Evolutionary conservation across 495 filamentous ascomycete genomes (phyloP).

Genomic region (Viridothelium virens): DNA sequence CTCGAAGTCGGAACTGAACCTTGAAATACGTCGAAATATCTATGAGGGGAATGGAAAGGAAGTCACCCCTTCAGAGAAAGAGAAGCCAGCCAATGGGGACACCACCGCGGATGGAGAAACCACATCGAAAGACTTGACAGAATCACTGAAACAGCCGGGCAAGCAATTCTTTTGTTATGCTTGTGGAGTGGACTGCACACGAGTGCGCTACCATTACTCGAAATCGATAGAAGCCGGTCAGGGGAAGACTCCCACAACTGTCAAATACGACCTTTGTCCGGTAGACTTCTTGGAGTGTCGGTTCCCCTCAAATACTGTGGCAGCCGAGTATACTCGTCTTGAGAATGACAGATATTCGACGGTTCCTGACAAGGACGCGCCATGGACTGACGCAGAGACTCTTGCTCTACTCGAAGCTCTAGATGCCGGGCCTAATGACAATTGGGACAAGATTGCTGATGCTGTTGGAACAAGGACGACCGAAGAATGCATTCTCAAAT

Average conservation of each 20-base stretch:
- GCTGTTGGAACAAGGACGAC: conserved; percentile 86
- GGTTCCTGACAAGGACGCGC: conserved; percentile 67
- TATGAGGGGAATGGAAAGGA: conserved; percentile 91
- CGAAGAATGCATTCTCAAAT: conserved; percentile 94
- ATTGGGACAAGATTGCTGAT: conserved; percentile 87
- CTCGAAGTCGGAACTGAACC: conserved; percentile 71
- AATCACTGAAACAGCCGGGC: conserved; percentile 50
- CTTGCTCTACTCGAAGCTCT: conserved; percentile 79
- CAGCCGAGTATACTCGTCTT: conserved; percentile 71
- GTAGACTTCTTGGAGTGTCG: conserved; percentile 78
- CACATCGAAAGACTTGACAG: conserved; percentile 53
- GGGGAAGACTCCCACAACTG: conserved; percentile 48
- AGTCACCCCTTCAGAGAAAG: conserved; percentile 45
- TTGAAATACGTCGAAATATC: conserved; percentile 87
- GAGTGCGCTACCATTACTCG: conserved; percentile 79
- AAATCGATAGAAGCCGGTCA: conserved; percentile 41
- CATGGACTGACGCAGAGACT: conserved; percentile 84
- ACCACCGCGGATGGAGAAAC: conserved; percentile 42
- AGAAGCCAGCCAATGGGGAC: conserved; percentile 46
- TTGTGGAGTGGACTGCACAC: conserved; percentile 88
- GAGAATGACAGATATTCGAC: conserved; percentile 74
- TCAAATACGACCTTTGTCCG: conserved; percentile 76
- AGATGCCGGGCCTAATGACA: conserved; percentile 76
- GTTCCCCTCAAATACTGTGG: conserved; percentile 63
- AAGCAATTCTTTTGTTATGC: conserved; percentile 76